Evolutionary conservation across 257 asterid genomes (phyloP), one percentile per base, ranked within the genome.

Genomic region (Voacanga thouarsii): DNA sequence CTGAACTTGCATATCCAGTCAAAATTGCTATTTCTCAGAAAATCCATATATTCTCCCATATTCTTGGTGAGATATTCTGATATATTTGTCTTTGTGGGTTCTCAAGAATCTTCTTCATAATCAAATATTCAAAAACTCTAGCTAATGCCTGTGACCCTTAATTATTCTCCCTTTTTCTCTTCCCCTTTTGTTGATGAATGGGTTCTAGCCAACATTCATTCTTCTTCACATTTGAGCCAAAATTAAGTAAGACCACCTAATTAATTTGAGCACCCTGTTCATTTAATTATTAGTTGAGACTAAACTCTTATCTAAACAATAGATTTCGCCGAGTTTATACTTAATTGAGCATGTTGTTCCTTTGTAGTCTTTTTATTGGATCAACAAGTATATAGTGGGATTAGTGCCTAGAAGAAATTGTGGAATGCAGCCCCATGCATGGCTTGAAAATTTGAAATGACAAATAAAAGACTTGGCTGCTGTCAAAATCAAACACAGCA

Each of bases 401-500:
- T n/a, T 30, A 33, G 15, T 66, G 71, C 37, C 5, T 37, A 66
- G 49, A 66, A 16, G 71, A 66, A 37, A 26, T 68, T 53, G 41
- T 19, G 33, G 73, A 67, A 39, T 8, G 73, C 33, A 72, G 47
- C 57, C 68, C 59, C 70, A 78, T 84, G 81, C 87, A 83, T 82
- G 85, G 85, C 67, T 61, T 63, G 81, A 33, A 33, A 1, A 33
- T 33, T 33, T 33, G 37, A 86, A 85, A 83, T 79, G 89, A 77
- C 84, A 79, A 66, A 79, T 6, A 16, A 68, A 86, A 74, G 55
- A 24, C 12, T 44, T 2, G 61, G 82, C 74, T 68, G 14, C 28
- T 75, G 84, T 86, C 87, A 81, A 83, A 86, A 87, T 82, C 85
- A 80, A 85, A 86, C 80, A 82, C 84, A 81, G n/a, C 85, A 84